These are phyloP conservation scores for Agastache rugosa DNA, from an alignment of 257 asterid species.

Conservation along the genomic window DNA sequence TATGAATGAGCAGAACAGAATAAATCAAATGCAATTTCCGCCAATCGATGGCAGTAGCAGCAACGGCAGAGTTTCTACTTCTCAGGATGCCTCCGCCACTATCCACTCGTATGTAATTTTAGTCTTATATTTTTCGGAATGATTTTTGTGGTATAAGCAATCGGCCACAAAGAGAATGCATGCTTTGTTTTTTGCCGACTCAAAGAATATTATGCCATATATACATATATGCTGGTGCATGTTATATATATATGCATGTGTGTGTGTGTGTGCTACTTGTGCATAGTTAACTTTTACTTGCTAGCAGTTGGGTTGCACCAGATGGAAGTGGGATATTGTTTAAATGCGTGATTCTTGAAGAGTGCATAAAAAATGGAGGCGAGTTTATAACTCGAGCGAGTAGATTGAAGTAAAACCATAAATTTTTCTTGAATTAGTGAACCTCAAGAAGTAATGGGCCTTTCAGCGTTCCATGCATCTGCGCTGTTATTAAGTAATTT, in stretches of 20 bases:
- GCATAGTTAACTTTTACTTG: neutral
- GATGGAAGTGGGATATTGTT: neutral
- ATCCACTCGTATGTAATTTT: constrained; percentile 44
- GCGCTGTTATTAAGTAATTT: neutral
- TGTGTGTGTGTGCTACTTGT: neutral
- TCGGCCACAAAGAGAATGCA: neutral
- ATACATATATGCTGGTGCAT: neutral
- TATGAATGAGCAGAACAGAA: constrained; percentile 46
- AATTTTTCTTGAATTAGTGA: constrained; percentile 10
- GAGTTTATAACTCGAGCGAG: neutral
- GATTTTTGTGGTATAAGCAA: neutral
- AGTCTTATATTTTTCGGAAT: neutral
- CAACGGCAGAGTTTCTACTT: constrained; percentile 35
- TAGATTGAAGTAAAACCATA: neutral
- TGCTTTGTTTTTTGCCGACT: neutral
- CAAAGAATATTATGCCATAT: neutral
- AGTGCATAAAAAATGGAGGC: neutral
- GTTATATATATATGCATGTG: neutral
- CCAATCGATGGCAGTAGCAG: constrained; percentile 37
- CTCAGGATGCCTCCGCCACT: constrained; percentile 47
- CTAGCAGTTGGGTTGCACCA: constrained; percentile 13
- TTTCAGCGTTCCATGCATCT: neutral
- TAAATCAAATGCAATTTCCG: constrained; percentile 59
- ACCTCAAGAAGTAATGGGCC: constrained; percentile 9
- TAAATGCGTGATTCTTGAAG: neutral